Evolutionary conservation across 495 filamentous ascomycete genomes (phyloP).

Genomic region (Immersiella caudata): DNA sequence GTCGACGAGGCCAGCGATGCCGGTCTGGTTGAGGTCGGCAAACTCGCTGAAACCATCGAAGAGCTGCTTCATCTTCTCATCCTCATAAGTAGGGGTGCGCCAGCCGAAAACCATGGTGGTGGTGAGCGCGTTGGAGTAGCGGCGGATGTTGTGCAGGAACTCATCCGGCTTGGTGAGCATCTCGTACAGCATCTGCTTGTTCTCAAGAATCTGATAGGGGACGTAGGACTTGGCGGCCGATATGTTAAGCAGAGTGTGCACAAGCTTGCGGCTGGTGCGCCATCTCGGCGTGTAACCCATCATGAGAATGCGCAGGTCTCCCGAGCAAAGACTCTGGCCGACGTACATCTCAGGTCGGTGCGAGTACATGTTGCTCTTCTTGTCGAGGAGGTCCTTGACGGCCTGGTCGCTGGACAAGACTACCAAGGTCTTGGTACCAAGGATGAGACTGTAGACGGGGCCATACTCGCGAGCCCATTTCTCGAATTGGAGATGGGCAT

Average conservation of each 20-base stretch:
- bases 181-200: slow-evolving; percentile 52
- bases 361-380: slow-evolving; percentile 44
- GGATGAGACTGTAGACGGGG: slow-evolving; percentile 45
- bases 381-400: slow-evolving; percentile 45
- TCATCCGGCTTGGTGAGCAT: slow-evolving; percentile 42
- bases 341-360: slow-evolving; percentile 42
- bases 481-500: slow-evolving; percentile 42
- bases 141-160: slow-evolving; percentile 54
- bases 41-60: slow-evolving; percentile 58
- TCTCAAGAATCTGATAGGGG: slow-evolving; percentile 57
- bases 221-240: slow-evolving; percentile 46
- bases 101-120: slow-evolving; percentile 61
- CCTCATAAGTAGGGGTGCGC: slow-evolving; percentile 51
- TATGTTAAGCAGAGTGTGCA: slow-evolving; percentile 51
- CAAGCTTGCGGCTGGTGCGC: slow-evolving; percentile 47
- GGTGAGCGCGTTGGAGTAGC: slow-evolving; percentile 58
- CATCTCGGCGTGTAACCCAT: slow-evolving; percentile 46
- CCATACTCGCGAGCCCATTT: slow-evolving; percentile 46
- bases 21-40: slow-evolving; percentile 48
- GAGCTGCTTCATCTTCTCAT: slow-evolving; percentile 55
- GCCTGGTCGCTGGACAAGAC: slow-evolving; percentile 41
- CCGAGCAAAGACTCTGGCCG: slow-evolving; percentile 37
- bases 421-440: slow-evolving; percentile 42
- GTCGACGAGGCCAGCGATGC: slow-evolving; percentile 43
- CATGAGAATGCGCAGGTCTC: slow-evolving; percentile 38